These are phyloP conservation scores for Ascomycota sp. DNA, from an alignment of 2,329 filamentous ascomycete genomes.

Conservation along the genomic window DNA sequence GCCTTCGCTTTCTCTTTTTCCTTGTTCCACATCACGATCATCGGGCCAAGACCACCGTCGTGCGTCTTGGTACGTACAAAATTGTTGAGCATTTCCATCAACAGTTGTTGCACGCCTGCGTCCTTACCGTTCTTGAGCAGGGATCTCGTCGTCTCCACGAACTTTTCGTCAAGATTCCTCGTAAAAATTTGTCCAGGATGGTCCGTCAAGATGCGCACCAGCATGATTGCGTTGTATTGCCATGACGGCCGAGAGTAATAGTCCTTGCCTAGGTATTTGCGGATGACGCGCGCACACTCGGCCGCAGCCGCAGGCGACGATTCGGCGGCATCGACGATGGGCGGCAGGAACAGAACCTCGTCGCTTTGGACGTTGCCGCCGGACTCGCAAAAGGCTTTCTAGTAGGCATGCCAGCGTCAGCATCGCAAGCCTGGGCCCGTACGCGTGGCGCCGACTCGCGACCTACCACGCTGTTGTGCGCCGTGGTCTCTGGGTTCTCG, in stretches of 20 bases:
- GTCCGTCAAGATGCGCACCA: slow-evolving; percentile 75
- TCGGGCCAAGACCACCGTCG: slow-evolving; percentile 50
- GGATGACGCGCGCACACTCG: slow-evolving; percentile 61
- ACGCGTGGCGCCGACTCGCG: too few species aligned
- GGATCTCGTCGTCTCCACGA: slow-evolving; percentile 55
- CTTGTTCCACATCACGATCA: slow-evolving; percentile 76
- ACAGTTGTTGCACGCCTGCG: slow-evolving; percentile 59
- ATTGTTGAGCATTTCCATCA: slow-evolving; percentile 68
- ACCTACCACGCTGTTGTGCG: slow-evolving; percentile 44
- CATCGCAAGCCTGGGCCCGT: too few species aligned
- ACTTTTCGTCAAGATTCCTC: slow-evolving; percentile 72
- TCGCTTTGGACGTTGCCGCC: slow-evolving; percentile 50
- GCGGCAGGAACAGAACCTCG: slow-evolving; percentile 79
- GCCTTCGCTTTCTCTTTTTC: slow-evolving; percentile 51
- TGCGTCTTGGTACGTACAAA: slow-evolving; percentile 52
- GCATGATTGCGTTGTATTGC: slow-evolving; percentile 94
- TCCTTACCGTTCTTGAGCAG: slow-evolving; percentile 53
- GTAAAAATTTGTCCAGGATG: slow-evolving; percentile 85
- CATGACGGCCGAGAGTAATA: slow-evolving; percentile 43
- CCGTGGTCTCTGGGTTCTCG: slow-evolving; percentile 48
- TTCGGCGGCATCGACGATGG: slow-evolving; percentile 87
- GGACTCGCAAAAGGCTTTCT: slow-evolving; percentile 71
- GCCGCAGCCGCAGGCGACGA: slow-evolving; percentile 72
- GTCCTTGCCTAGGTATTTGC: slow-evolving; percentile 61
- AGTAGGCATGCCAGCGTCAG: too few species aligned